Conservation (phyloP, 176 grass and related monocot species). For the Pontederia paniculata region DNA sequence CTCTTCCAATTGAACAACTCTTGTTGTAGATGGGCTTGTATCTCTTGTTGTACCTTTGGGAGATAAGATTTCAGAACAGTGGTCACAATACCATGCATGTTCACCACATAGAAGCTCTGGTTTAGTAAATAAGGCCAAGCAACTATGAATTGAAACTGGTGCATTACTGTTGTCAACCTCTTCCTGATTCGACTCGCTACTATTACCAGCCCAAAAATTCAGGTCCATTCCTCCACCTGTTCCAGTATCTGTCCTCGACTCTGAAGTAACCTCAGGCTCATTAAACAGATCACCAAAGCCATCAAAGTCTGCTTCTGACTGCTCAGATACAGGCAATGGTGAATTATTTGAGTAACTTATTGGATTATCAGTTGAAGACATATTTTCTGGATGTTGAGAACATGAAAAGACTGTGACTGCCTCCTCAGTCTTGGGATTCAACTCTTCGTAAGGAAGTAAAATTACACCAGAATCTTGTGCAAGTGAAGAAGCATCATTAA, state of each 20-base stretch:
- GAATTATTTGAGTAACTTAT: slow-evolving; percentile 24
- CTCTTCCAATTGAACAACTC: neutral
- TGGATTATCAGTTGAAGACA: slow-evolving; percentile 24
- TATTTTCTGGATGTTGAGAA: slow-evolving; percentile 28
- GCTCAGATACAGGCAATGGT: slow-evolving; percentile 20
- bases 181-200: slow-evolving; percentile 34
- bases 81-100: slow-evolving; percentile 48
- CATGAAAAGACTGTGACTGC: slow-evolving; percentile 20
- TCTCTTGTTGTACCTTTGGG: neutral
- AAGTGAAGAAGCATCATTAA: slow-evolving; percentile 26
- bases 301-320: slow-evolving; percentile 46
- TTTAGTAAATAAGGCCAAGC: slow-evolving; percentile 74
- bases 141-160: slow-evolving; percentile 64
- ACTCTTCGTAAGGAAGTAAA: slow-evolving; percentile 59
- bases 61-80: slow-evolving; percentile 34
- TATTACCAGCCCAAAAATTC: slow-evolving; percentile 58
- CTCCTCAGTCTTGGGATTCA: slow-evolving; percentile 16
- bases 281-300: slow-evolving; percentile 88
- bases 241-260: slow-evolving; percentile 37
- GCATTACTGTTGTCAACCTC: slow-evolving; percentile 74
- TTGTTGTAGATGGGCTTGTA: neutral
- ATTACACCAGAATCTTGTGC: slow-evolving; percentile 29
- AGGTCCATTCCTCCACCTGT: slow-evolving; percentile 49
- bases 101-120: slow-evolving; percentile 53
- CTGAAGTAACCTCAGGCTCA: slow-evolving; percentile 71